Conservation (phyloP, 2,329 filamentous ascomycete species). For the Xylariaceae sp. region DNA sequence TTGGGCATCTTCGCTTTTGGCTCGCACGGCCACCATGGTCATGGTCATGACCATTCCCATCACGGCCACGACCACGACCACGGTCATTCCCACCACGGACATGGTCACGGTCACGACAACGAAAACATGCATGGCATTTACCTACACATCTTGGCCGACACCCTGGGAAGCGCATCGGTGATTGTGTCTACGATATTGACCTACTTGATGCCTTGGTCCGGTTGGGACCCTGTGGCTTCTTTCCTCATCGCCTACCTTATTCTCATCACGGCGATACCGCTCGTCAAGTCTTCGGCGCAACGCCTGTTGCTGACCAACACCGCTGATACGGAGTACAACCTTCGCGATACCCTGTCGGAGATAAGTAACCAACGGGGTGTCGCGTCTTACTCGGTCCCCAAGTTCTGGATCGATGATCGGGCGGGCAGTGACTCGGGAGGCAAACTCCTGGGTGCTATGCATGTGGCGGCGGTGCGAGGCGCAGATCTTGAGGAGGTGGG, state of each 20-base stretch:
- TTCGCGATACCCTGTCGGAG: slow-evolving; percentile 80
- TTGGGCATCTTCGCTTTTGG: slow-evolving; percentile 85
- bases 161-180: slow-evolving; percentile 87
- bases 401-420: slow-evolving; percentile 86
- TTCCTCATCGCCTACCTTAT: slow-evolving; percentile 92
- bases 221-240: slow-evolving; percentile 91
- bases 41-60: slow-evolving; percentile 29
- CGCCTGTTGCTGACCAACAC: slow-evolving; percentile 80
- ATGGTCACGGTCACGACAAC: slow-evolving; percentile 64
- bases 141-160: slow-evolving; percentile 89
- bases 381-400: slow-evolving; percentile 75
- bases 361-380: slow-evolving; percentile 80
- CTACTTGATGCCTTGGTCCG: slow-evolving; percentile 81
- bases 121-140: slow-evolving; percentile 99
- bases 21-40: slow-evolving; percentile 53
- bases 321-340: slow-evolving; percentile 76
- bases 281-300: slow-evolving; percentile 79
- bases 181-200: slow-evolving; percentile 88
- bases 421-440: slow-evolving; percentile 39
- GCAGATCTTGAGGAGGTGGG: slow-evolving; percentile 78
- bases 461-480: slow-evolving; percentile 68
- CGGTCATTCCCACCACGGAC: slow-evolving; percentile 36
- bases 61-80: slow-evolving; percentile 33
- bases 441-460: slow-evolving; percentile 74
- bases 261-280: slow-evolving; percentile 81